Conservation (phyloP, 495 filamentous ascomycete species). For the Wilcoxina mikolae region DNA sequence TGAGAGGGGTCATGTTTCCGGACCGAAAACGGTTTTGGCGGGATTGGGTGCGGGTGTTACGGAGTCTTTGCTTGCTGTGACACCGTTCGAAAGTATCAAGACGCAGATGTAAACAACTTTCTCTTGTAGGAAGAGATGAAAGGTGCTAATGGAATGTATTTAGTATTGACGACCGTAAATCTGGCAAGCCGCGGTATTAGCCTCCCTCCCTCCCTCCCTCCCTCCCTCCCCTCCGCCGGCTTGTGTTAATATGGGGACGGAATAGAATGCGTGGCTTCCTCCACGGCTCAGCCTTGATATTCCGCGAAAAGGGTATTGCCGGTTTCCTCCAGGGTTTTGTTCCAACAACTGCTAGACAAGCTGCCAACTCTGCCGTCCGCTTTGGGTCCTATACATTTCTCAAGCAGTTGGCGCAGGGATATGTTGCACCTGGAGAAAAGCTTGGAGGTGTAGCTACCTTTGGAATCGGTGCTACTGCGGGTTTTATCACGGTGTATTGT, state of each 20-base stretch:
- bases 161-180: slow-evolving; percentile 91
- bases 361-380: slow-evolving; percentile 79
- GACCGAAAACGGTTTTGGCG: slow-evolving; percentile 77
- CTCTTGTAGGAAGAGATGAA: not conserved
- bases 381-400: slow-evolving; percentile 84
- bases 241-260: not conserved
- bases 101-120: slow-evolving; percentile 56
- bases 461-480: slow-evolving; percentile 76
- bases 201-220: slow-evolving; percentile 1
- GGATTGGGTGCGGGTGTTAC: slow-evolving; percentile 92
- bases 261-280: slow-evolving; percentile 72
- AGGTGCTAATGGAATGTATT: slow-evolving; percentile 7
- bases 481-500: slow-evolving; percentile 70
- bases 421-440: slow-evolving; percentile 89
- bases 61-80: slow-evolving; percentile 84
- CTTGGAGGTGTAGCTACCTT: slow-evolving; percentile 80
- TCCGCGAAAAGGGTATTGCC: slow-evolving; percentile 66
- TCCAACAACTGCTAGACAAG: slow-evolving; percentile 84
- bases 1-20: slow-evolving; percentile 74
- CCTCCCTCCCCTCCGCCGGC: slow-evolving; percentile 1
- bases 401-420: slow-evolving; percentile 79
- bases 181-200: slow-evolving; percentile 36
- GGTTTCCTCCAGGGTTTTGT: slow-evolving; percentile 97
- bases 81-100: slow-evolving; percentile 96
- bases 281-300: slow-evolving; percentile 75